phyloP scores from a whole-genome alignment of 495 filamentous ascomycete genomes.

The Schizothecium vesticola region DNA sequence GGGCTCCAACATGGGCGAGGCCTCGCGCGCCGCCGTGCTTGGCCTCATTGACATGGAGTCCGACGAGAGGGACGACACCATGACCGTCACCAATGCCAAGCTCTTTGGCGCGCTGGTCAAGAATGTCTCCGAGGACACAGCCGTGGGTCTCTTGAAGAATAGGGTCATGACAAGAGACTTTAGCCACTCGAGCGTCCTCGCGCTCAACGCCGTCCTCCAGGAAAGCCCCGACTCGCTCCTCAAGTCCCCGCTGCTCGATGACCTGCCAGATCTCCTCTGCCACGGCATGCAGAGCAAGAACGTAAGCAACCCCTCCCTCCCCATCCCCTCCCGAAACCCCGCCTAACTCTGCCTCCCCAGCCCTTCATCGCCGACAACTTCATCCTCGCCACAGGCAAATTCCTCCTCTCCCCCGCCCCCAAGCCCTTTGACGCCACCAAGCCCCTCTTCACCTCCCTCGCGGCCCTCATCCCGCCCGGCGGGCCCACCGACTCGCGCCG shows the following conservation, averaged over 20 bases:
- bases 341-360: conserved; percentile 33
- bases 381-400: conserved; percentile 93
- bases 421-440: conserved; percentile 68
- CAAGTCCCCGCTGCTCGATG: conserved; percentile 57
- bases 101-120: conserved; percentile 85
- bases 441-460: conserved; percentile 69
- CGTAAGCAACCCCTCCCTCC: conserved; percentile 39
- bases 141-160: conserved; percentile 68
- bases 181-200: conserved; percentile 63
- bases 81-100: conserved; percentile 82
- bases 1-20: conserved; percentile 87
- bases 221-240: conserved; percentile 67
- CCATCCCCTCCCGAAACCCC: neutral
- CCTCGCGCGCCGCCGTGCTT: conserved; percentile 73
- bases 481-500: conserved; percentile 75
- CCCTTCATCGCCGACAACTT: conserved; percentile 82
- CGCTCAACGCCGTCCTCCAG: conserved; percentile 79
- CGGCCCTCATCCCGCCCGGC: conserved; percentile 68
- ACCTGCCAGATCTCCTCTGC: conserved; percentile 68
- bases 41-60: conserved; percentile 79
- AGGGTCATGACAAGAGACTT: conserved; percentile 69
- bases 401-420: conserved; percentile 60
- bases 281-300: conserved; percentile 73
- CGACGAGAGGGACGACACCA: conserved; percentile 65
- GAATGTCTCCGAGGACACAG: conserved; percentile 63